Evolutionary conservation across 2,329 filamentous ascomycete species (phyloP).

Genomic region (Moelleriella libera): DNA sequence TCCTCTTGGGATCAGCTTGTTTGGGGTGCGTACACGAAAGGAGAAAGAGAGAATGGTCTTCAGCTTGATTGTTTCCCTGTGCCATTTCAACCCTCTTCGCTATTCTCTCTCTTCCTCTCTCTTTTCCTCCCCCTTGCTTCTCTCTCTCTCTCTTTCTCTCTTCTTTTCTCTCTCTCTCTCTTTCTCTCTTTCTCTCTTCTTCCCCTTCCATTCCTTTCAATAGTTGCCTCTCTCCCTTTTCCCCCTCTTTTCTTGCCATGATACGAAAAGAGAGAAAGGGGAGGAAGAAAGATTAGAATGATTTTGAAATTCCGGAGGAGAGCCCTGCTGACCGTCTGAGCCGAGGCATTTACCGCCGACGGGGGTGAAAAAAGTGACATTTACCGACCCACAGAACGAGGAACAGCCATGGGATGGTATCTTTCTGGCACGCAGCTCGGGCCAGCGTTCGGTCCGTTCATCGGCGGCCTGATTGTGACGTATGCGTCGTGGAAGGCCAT

Average conservation of each 20-base stretch:
- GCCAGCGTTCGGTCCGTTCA: conserved; percentile 54
- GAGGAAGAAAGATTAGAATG: background rate
- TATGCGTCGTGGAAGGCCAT: conserved; percentile 60
- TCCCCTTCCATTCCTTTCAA: too few relatives aligned
- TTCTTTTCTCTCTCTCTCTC: too few relatives aligned
- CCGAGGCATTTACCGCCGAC: conserved; percentile 6
- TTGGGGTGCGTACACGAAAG: conserved; percentile 35
- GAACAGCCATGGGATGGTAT: conserved; percentile 62
- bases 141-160: too few relatives aligned
- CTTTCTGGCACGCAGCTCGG: conserved; percentile 57
- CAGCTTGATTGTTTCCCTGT: too few relatives aligned
- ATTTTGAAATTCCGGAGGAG: too few relatives aligned
- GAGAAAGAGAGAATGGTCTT: too few relatives aligned
- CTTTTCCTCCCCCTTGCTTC: too few relatives aligned
- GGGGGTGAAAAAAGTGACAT: conserved; percentile 27
- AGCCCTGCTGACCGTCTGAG: background rate
- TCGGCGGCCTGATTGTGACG: conserved; percentile 65
- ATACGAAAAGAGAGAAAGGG: too few relatives aligned
- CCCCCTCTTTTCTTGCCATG: background rate
- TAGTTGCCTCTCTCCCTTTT: too few relatives aligned
- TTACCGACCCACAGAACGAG: conserved; percentile 52
- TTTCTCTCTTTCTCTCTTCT: too few relatives aligned
- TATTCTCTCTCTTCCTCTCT: too few relatives aligned
- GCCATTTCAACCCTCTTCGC: too few relatives aligned
- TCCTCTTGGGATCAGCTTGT: conserved; percentile 56